Base-by-base conservation (phyloP, 2,329 filamentous ascomycete genomes). In the Calonectria pseudoturangicola region DNA sequence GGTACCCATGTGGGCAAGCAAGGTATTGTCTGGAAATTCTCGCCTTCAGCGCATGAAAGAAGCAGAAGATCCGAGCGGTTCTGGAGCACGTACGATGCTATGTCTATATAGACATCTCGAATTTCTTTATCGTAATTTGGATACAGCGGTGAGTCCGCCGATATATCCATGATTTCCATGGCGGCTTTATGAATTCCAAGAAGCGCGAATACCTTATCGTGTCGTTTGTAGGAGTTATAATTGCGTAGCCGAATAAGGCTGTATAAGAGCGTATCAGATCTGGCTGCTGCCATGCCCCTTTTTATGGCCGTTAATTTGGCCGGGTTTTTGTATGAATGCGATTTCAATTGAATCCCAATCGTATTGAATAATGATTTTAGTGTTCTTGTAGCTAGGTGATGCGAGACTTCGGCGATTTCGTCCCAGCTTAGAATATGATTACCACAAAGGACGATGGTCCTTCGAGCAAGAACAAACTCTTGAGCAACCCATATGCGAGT, bases 121-220 rank as follows among this genome's bases (percentile, higher is more conserved):
- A 48, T 48, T 25, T 48, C 45, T 48, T 48, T 48, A n/a, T 25
- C 7, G 45, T 48, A 48, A 48, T 48, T 48, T 5, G 43, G 43
- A 4, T 47, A 47, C 18, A 47, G 4, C 7, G 43, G 43, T 21
- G 43, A 47, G 16, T 47, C 43, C 21, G 2, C 16, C 2, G 43
- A 18, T 47, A n/a, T 47, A 21, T 47, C 43, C 16, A 3, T 18
- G 21, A 47, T 47, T n/a, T n/a, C 43, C 43, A 47, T n/a, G 16
- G 43, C 43, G 2, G 43, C 16, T 47, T 47, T n/a, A 16, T 47
- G 43, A 47, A 47, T 47, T 47, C 43, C 43, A 16, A 47, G 16
- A 47, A 47, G 43, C 16, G 16, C 43, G 9, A 47, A 47, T 47
- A 47, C 43, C 6, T 47, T 47, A 18, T 47, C 43, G 43, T 47